Base-by-base conservation (phyloP, 2,329 filamentous ascomycete genomes). In the Beauveria caledonica region DNA sequence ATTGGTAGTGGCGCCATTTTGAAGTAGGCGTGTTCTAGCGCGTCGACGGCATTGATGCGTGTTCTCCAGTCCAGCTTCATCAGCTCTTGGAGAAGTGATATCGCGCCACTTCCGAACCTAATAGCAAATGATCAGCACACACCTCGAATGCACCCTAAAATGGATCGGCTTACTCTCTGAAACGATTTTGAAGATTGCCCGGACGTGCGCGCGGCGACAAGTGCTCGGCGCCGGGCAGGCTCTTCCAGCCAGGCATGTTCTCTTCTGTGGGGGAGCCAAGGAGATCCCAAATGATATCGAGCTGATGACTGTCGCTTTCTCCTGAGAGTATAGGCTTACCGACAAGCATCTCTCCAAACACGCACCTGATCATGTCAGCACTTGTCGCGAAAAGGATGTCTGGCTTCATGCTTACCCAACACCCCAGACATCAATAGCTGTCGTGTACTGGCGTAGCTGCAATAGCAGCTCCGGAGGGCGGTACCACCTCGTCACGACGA, bases 401-500 rank as follows among this genome's bases (percentile, higher is more conserved):
- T 3, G 57, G 40, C 9, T 19, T 29, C 15, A 57, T 56, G 72
- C 85, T 77, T 79, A 92, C 89, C 93, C 94, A 66, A 97, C 93
- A 67, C 94, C 94, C 94, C 94, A 99, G 76, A 99, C 86, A 73
- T 99, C 94, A 68, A 99, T 97, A 10, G 94, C 92, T 15, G 92
- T 91, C n/a, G 94, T 99, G 74, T 99, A 99, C 65, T 86, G 86
- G 67, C 92, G 87, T 36, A 99, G 80, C 64, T 93, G 89, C 53
- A 99, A 81, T 36, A 99, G 79, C 44, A 99, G 80, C 79, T 99
- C 94, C 0, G 94, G 94, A 39, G 94, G 94, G 25, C 94, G 83
- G 72, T 99, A 99, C 94, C 94, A 99, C 68, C 94, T 81, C 17
- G 94, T 99, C 11, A 99, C 94, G 19, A 99, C 94, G 15, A 97